phyloP scores from a whole-genome alignment of 495 filamentous ascomycete species.

The Xylaria palmicola region DNA sequence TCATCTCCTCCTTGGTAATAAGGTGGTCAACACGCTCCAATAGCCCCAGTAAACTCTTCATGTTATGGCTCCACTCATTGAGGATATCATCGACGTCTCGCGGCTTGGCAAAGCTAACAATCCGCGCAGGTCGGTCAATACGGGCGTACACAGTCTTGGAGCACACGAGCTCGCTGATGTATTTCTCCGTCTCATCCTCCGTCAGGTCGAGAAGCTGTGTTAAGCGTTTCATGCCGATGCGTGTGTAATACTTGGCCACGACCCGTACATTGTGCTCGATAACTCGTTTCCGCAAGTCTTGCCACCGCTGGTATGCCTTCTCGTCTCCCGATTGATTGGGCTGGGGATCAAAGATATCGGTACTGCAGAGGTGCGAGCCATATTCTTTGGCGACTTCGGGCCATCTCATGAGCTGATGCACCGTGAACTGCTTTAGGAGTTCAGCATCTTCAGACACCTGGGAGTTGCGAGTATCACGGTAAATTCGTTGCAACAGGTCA shows the following conservation, averaged over 20 bases:
- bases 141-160: constrained; percentile 96
- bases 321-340: constrained; percentile 63
- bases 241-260: constrained; percentile 97
- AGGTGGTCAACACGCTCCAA: constrained; percentile 95
- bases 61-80: constrained; percentile 98
- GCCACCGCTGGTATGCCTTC: constrained; percentile 79
- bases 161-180: constrained; percentile 91
- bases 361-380: constrained; percentile 82
- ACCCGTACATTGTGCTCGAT: constrained; percentile 99
- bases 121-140: constrained; percentile 88
- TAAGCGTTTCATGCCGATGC: constrained; percentile 85
- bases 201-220: constrained; percentile 86
- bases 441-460: constrained; percentile 71
- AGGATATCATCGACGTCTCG: constrained; percentile 95
- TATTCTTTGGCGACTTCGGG: constrained; percentile 84
- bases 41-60: constrained; percentile 92
- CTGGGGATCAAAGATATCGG: constrained; percentile 78
- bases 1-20: constrained; percentile 99
- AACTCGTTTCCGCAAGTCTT: constrained; percentile 93
- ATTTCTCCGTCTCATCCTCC: constrained; percentile 95
- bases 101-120: constrained; percentile 91
- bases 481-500: constrained; percentile 91
- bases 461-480: constrained; percentile 65
- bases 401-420: constrained; percentile 98
- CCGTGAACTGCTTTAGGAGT: constrained; percentile 89